Conservation (phyloP, 768 basidiomycete species). For the Mycena belliarum region DNA sequence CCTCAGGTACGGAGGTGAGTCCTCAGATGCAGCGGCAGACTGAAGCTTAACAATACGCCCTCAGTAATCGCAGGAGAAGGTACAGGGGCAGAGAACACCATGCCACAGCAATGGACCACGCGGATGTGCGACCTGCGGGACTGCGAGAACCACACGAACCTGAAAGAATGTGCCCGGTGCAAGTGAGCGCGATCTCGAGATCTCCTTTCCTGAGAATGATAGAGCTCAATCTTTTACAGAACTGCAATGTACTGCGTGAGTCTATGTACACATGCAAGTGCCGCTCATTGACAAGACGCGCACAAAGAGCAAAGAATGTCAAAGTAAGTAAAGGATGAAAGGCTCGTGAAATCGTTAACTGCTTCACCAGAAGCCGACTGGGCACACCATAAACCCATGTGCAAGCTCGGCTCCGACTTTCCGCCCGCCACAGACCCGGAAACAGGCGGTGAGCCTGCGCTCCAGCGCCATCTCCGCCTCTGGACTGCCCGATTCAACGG, state of each 20-base stretch:
- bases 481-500: conserved; percentile 17
- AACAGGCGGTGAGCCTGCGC: conserved; percentile 12
- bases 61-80: conserved; percentile 6
- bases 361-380: conserved; percentile 12
- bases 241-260: conserved; percentile 20
- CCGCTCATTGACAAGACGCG: no score
- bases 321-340: background rate
- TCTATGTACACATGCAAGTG: background rate
- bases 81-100: background rate
- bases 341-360: no score
- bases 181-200: background rate
- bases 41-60: no score
- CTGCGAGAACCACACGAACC: conserved; percentile 14
- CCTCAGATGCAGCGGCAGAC: background rate
- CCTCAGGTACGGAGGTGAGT: background rate
- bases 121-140: conserved; percentile 13
- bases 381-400: conserved; percentile 16
- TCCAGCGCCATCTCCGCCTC: conserved; percentile 17
- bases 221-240: conserved; percentile 3
- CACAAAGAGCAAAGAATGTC: conserved; percentile 5
- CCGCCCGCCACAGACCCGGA: conserved; percentile 6
- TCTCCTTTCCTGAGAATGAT: background rate
- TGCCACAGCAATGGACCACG: background rate
- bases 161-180: conserved; percentile 16
- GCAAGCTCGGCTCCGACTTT: background rate